Percentiles rank a stretch among this genome's conserved stretches.
phyloP scores from a whole-genome alignment of 306 rosid species.

The Dryas drummondii region DNA sequence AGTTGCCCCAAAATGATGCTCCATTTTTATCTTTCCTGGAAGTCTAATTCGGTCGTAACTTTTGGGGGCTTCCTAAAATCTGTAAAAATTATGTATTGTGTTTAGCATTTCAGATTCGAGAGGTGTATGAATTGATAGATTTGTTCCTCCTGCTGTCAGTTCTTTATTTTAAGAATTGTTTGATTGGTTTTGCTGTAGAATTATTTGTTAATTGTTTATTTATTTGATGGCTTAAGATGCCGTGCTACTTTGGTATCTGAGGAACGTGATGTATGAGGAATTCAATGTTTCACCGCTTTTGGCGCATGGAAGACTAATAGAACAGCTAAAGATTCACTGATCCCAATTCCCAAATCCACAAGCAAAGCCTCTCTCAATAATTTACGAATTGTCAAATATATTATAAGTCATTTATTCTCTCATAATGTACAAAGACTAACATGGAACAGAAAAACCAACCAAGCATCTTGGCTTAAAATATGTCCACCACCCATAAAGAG shows the following conservation, averaged over 20 bases:
- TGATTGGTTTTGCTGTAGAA: background rate
- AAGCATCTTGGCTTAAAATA: too few species aligned
- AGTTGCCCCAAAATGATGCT: background rate
- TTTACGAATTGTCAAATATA: background rate
- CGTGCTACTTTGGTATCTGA: background rate
- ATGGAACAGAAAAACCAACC: background rate
- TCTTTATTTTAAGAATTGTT: background rate
- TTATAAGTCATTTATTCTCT: background rate
- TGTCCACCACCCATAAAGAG: too few species aligned
- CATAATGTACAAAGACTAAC: background rate
- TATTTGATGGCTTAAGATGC: background rate
- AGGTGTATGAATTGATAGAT: background rate
- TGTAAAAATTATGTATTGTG: background rate
- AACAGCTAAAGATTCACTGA: background rate
- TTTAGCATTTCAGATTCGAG: background rate
- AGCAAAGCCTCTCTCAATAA: background rate
- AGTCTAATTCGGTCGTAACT: background rate
- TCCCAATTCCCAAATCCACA: background rate
- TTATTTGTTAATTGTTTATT: background rate
- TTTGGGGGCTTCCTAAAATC: background rate
- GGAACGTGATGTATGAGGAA: background rate
- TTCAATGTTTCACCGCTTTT: too few species aligned
- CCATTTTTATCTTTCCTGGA: background rate
- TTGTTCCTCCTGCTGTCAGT: background rate
- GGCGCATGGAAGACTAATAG: background rate